A percentile compares a stretch with the other conserved stretches of the same genome.
These are phyloP conservation scores for Acanthamoeba lugdunensis DNA, from an alignment of 208 protist species.

Conservation along the genomic window DNA sequence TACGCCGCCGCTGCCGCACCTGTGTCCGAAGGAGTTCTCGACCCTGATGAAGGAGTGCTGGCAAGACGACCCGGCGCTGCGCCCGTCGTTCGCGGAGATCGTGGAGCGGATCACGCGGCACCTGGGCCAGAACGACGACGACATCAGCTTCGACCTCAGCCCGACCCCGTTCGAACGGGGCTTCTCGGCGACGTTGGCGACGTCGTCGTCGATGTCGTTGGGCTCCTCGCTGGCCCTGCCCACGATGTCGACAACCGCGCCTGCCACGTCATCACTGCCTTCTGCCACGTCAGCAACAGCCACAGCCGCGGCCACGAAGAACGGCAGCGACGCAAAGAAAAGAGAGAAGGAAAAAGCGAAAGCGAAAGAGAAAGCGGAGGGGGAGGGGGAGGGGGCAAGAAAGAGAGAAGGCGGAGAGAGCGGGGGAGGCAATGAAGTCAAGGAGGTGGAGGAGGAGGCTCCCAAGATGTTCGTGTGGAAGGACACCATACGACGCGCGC, in stretches of 20 bases:
- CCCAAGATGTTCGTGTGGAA: slow-evolving; percentile 29
- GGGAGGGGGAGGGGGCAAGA: neutral
- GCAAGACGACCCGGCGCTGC: slow-evolving; percentile 28
- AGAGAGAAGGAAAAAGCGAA: neutral
- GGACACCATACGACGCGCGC: neutral
- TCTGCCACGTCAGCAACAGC: too few relatives aligned
- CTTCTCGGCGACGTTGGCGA: neutral
- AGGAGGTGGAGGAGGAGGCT: neutral
- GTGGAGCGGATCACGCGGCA: slow-evolving; percentile 34
- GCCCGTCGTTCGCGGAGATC: slow-evolving; percentile 55
- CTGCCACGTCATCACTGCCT: too few relatives aligned
- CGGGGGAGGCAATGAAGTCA: neutral
- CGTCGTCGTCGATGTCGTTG: neutral
- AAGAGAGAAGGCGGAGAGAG: neutral
- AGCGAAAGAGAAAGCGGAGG: neutral
- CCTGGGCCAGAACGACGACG: slow-evolving; percentile 14
- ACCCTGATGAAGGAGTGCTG: slow-evolving; percentile 48
- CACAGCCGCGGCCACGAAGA: neutral
- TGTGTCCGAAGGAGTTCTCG: slow-evolving; percentile 49
- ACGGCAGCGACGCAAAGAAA: neutral
- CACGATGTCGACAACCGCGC: neutral
- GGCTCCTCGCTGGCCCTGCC: too few relatives aligned
- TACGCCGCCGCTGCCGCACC: neutral
- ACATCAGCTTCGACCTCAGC: slow-evolving; percentile 13
- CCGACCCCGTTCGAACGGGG: neutral